These are phyloP conservation scores for Diaporthe nobilis DNA, from an alignment of 2,329 filamentous ascomycete species.

Conservation along the genomic window DNA sequence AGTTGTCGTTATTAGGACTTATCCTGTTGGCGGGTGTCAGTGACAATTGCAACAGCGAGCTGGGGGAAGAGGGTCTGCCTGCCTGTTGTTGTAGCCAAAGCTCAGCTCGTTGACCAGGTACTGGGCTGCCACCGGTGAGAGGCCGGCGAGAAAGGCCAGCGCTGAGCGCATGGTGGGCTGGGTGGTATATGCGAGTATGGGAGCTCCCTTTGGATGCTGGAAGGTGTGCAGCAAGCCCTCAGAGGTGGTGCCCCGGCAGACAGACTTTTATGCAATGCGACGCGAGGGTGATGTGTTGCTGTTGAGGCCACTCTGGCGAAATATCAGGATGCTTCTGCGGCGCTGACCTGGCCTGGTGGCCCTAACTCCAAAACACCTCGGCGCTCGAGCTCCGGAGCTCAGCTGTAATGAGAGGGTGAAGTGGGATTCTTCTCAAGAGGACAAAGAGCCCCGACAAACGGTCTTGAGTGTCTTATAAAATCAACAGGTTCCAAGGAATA, in stretches of 20 bases:
- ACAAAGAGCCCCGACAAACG: not conserved
- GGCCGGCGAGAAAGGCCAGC: constrained; percentile 57
- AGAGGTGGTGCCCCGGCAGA: constrained; percentile 19
- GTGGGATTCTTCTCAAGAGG: constrained; percentile 2
- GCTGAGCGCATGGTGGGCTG: constrained; percentile 59
- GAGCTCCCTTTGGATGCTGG: constrained; percentile 34
- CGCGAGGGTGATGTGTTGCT: constrained; percentile 5
- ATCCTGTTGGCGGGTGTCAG: constrained; percentile 63
- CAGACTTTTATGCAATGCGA: constrained; percentile 22
- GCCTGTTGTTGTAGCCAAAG: constrained; percentile 81
- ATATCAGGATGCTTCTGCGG: constrained; percentile 38
- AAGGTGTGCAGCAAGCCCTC: constrained; percentile 12
- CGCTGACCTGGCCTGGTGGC: constrained; percentile 31
- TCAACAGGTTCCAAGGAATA: not conserved
- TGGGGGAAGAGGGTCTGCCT: constrained; percentile 41
- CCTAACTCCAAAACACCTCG: constrained; percentile 39
- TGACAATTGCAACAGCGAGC: constrained; percentile 15
- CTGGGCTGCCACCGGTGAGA: constrained; percentile 71
- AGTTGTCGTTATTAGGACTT: constrained; percentile 69
- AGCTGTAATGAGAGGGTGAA: constrained; percentile 20
- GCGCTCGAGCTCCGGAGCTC: constrained; percentile 37
- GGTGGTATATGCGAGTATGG: constrained; percentile 15
- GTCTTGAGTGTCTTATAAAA: not conserved
- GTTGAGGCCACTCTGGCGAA: constrained; percentile 43
- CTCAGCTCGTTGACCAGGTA: constrained; percentile 80